Conservation (phyloP, 306 rosid genomes). For the Boehmeria nivea region DNA sequence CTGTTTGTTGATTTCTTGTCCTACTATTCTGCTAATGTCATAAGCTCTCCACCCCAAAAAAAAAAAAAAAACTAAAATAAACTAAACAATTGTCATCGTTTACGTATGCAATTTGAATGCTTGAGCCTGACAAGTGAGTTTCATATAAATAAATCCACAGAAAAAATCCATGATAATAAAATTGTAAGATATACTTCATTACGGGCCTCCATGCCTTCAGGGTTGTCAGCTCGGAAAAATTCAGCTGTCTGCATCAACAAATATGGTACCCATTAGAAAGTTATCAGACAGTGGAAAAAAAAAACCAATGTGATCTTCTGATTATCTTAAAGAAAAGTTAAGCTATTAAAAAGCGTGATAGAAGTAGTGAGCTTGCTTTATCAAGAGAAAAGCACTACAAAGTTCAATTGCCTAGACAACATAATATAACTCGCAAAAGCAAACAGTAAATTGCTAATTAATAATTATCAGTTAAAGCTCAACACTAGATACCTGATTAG, state of each 20-base stretch:
- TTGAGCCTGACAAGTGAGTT: too few relatives aligned
- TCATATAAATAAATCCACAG: too few relatives aligned
- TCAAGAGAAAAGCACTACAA: background rate
- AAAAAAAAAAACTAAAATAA: too few relatives aligned
- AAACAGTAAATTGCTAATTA: background rate
- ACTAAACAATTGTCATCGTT: too few relatives aligned
- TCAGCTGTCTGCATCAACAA: constrained; percentile 77
- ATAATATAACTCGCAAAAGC: too few relatives aligned
- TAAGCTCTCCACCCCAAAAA: too few relatives aligned
- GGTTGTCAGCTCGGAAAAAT: constrained; percentile 94
- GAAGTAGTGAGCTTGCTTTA: background rate
- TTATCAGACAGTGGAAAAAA: constrained; percentile 12
- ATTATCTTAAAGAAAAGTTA: constrained; percentile 5
- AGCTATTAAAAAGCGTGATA: background rate
- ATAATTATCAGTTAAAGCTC: too few relatives aligned
- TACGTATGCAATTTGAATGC: too few relatives aligned
- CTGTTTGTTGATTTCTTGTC: too few relatives aligned
- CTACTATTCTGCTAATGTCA: too few relatives aligned
- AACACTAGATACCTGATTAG: constrained; percentile 60
- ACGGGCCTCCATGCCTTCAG: constrained; percentile 96
- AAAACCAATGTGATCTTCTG: constrained; percentile 16
- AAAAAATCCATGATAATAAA: background rate
- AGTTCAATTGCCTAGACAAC: too few relatives aligned
- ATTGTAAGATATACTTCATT: constrained; percentile 63
- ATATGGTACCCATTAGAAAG: constrained; percentile 17